These are phyloP conservation scores for Lanzia echinophila DNA, from an alignment of 2,329 filamentous ascomycete species.

Conservation along the genomic window DNA sequence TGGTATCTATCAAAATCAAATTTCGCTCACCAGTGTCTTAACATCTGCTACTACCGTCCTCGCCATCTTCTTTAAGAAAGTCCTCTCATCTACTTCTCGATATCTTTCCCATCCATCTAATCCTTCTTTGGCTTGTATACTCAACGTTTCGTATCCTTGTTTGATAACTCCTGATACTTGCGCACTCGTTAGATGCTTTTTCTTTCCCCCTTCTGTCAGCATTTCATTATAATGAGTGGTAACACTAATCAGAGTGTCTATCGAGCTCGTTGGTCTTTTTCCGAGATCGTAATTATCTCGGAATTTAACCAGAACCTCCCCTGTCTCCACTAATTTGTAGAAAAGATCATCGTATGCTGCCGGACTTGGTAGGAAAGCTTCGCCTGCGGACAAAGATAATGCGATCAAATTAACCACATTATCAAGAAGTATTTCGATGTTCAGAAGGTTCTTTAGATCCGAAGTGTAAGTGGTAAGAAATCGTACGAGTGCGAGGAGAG, in stretches of 20 bases:
- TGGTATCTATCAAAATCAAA: neutral
- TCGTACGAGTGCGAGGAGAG: slow-evolving; percentile 76
- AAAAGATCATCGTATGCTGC: slow-evolving; percentile 93
- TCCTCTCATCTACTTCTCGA: slow-evolving; percentile 79
- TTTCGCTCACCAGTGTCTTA: slow-evolving; percentile 32
- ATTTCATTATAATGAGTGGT: slow-evolving; percentile 82
- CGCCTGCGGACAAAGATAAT: slow-evolving; percentile 76
- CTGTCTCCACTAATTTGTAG: slow-evolving; percentile 94
- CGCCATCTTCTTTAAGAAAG: slow-evolving; percentile 79
- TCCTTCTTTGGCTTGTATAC: slow-evolving; percentile 82
- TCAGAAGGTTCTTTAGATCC: slow-evolving; percentile 63
- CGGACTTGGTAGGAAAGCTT: slow-evolving; percentile 82
- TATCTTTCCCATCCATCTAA: slow-evolving; percentile 81
- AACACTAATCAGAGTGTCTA: slow-evolving; percentile 77
- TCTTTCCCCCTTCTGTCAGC: slow-evolving; percentile 51
- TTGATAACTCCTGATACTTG: slow-evolving; percentile 91
- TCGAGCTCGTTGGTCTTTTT: slow-evolving; percentile 58
- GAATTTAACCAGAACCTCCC: slow-evolving; percentile 76
- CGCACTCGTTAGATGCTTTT: slow-evolving; percentile 67
- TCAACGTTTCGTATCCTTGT: slow-evolving; percentile 90
- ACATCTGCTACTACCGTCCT: slow-evolving; percentile 70
- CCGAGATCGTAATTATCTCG: slow-evolving; percentile 64
- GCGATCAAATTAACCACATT: slow-evolving; percentile 77
- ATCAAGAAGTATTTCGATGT: slow-evolving; percentile 68
- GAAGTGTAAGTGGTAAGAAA: slow-evolving; percentile 83